These are phyloP conservation scores for Chloris gayana DNA, from an alignment of 176 grass and related monocot genomes.

Conservation along the genomic window DNA sequence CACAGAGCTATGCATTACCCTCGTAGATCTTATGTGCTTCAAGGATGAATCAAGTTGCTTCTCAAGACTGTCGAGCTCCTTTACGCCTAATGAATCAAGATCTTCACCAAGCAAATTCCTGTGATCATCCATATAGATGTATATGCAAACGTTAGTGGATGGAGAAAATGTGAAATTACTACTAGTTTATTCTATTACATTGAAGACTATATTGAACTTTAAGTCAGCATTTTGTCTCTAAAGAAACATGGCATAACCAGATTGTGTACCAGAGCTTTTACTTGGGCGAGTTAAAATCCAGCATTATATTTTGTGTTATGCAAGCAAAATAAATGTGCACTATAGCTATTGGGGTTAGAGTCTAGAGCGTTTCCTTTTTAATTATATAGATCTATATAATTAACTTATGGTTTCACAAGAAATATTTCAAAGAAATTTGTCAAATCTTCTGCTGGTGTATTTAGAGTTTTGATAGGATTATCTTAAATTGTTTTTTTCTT, in stretches of 20 bases:
- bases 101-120: constrained; percentile 98
- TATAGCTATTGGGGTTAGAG: neutral
- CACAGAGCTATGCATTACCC: constrained; percentile 47
- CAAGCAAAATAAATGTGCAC: no score
- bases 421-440: neutral
- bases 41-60: constrained; percentile 83
- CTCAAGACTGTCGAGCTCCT: constrained; percentile 85
- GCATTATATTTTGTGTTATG: no score
- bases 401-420: neutral
- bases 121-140: constrained; percentile 1
- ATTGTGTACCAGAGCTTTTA: neutral
- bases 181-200: neutral
- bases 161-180: neutral
- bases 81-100: constrained; percentile 60
- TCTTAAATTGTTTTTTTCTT: neutral
- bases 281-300: neutral
- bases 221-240: neutral
- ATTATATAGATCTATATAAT: neutral
- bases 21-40: constrained; percentile 87
- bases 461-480: no score
- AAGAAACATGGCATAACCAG: neutral
- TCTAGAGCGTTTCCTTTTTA: neutral
- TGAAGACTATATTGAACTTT: neutral
- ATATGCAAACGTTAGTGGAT: neutral
- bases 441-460: neutral